phyloP scores from a whole-genome alignment of 345 rosid genomes.

The Camelina sativa region DNA sequence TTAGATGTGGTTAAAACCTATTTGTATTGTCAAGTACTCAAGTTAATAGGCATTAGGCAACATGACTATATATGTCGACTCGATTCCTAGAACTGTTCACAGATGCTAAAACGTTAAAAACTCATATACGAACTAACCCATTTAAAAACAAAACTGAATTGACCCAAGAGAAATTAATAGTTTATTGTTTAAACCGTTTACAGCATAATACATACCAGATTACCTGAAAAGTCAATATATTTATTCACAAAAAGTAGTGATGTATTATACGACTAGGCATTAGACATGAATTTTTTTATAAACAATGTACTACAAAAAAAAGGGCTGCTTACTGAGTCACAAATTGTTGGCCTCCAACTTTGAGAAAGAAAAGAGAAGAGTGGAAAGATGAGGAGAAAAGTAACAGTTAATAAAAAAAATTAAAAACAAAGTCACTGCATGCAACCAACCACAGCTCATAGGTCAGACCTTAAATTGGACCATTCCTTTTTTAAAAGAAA shows the following conservation, averaged over 20 bases:
- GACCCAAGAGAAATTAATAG: too few relatives aligned
- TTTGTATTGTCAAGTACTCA: background rate
- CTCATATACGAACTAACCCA: too few relatives aligned
- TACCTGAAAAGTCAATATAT: background rate
- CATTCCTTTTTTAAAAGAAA: constrained; percentile 1
- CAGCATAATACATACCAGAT: too few relatives aligned
- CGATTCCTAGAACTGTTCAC: background rate
- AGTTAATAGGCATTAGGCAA: background rate
- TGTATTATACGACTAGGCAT: background rate
- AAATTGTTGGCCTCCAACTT: constrained; percentile 35
- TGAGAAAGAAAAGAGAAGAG: constrained; percentile 19
- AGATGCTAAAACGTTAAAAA: too few relatives aligned
- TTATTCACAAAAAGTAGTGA: background rate
- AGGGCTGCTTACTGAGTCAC: constrained; percentile 38
- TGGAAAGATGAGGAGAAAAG: constrained; percentile 43
- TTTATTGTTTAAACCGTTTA: too few relatives aligned
- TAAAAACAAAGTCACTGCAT: constrained; percentile 37
- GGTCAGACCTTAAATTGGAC: constrained; percentile 43
- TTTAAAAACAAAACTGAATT: too few relatives aligned
- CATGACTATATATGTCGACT: background rate
- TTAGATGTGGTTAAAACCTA: background rate
- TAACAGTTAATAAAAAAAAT: background rate
- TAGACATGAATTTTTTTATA: background rate
- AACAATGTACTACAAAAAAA: background rate
- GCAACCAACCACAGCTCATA: constrained; percentile 28